Base-by-base conservation (phyloP, 495 filamentous ascomycete species). In the Corynascus novoguineensis region DNA sequence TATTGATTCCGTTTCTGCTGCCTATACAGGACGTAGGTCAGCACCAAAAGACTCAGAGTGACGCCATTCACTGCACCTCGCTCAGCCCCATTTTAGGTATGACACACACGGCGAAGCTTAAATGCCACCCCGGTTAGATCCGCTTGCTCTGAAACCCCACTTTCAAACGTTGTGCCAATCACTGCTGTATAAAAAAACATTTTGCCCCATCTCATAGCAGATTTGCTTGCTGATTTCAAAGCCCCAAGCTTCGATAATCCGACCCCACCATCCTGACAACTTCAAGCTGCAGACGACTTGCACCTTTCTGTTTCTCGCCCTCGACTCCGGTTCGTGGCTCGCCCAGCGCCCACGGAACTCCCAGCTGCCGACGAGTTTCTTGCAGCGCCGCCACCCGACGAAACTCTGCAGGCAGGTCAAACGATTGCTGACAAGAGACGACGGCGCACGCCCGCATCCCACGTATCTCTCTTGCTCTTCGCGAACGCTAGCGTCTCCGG, bases 191-290 rank as follows among this genome's bases (percentile, higher is more conserved):
- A n/a, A 41, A 41, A n/a, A 41, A 41, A 44, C 9, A 44, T 25
- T 25, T 14, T n/a, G n/a, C 17, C 44, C 34, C 17, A 35, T 58
- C 40, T 51, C 17, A 58, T 49, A 57, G 29, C 47, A 35, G 19
- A 1, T 17, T 10, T 15, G 25, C 56, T 12, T 7, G 60, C 54
- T 60, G 57, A 58, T 53, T n/a, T 56, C 49, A 60, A 65, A 56
- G 29, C 31, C 44, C 41, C 17, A 9, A 48, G 50, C 50, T 41
- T 32, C 48, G 19, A 25, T 19, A 24, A 44, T 25, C 14, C 42
- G 42, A 67, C 56, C 62, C 64, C 62, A 64, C 62, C 55, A 60
- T 58, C n/a, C 11, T 29, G 32, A 11, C 34, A 29, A 48, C 42
- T 0, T 21, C 42, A 15, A 61, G 37, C n/a, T 21, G 19, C 45